Evolutionary conservation across 768 basidiomycete species (phyloP).

Genomic region (Daedaleopsis nitida): DNA sequence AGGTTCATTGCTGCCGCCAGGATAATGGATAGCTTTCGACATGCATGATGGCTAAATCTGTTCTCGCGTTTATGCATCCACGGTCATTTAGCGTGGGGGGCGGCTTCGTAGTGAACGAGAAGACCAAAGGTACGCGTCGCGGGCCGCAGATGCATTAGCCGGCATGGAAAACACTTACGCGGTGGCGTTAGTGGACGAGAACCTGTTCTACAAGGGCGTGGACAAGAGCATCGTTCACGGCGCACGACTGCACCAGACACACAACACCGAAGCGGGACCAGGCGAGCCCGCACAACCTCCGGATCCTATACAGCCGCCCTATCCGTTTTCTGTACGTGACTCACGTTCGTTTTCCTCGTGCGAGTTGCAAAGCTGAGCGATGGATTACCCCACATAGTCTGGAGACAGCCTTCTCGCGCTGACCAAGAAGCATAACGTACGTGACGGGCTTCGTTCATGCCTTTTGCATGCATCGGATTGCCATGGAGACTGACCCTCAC

Average conservation of each 20-base stretch:
- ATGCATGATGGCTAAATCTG: neutral
- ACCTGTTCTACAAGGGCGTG: constrained; percentile 91
- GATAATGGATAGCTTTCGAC: neutral
- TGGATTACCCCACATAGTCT: constrained; percentile 40
- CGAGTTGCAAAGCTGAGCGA: neutral
- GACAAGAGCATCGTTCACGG: constrained; percentile 81
- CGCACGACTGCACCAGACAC: constrained; percentile 72
- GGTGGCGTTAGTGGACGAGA: constrained; percentile 72
- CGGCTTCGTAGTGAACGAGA: constrained; percentile 94
- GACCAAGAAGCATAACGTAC: constrained; percentile 81
- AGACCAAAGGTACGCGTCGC: constrained; percentile 69
- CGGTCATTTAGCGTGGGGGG: constrained; percentile 68
- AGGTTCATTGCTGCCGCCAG: neutral
- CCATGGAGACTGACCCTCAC: constrained; percentile 13
- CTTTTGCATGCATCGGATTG: constrained; percentile 6
- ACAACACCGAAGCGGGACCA: constrained; percentile 34
- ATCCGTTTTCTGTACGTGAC: constrained; percentile 57
- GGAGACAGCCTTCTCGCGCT: constrained; percentile 74
- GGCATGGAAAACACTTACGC: neutral
- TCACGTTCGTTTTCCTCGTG: neutral
- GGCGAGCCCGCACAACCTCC: constrained; percentile 7
- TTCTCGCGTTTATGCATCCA: neutral
- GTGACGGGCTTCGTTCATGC: constrained; percentile 28
- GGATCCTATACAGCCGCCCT: constrained; percentile 67
- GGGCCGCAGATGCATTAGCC: neutral